Evolutionary conservation across 257 asterid genomes (phyloP).

Genomic region (Capsicum pubescens): DNA sequence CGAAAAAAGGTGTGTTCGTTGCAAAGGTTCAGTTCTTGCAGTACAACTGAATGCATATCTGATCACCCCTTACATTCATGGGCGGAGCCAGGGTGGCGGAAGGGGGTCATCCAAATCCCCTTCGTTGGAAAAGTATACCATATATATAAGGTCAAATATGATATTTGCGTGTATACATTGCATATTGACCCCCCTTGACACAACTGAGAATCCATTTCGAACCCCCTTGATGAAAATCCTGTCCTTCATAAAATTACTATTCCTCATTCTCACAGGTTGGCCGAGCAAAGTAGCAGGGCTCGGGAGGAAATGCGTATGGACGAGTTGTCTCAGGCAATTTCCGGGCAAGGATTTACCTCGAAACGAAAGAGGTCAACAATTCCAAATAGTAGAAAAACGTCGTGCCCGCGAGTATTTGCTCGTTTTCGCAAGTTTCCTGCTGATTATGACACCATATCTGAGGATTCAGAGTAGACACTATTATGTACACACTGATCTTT

Average conservation of each 20-base stretch:
- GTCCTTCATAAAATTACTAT: not conserved
- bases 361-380: constrained; percentile 64
- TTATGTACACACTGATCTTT: not conserved
- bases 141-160: not conserved
- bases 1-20: not conserved
- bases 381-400: constrained; percentile 43
- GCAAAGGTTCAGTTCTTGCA: not conserved
- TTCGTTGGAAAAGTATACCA: not conserved
- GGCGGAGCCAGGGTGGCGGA: not conserved
- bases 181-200: not conserved
- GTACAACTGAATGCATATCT: not conserved
- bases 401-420: constrained; percentile 51
- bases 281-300: constrained; percentile 52
- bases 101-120: not conserved
- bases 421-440: constrained; percentile 69
- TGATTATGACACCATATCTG: constrained; percentile 39
- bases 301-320: constrained; percentile 49
- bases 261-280: constrained; percentile 47
- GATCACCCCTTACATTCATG: not conserved
- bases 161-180: too few species aligned
- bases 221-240: not conserved
- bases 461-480: constrained; percentile 60
- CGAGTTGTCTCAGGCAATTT: constrained; percentile 51
- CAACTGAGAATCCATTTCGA: not conserved
- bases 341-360: constrained; percentile 63